A percentile compares a stretch with the other conserved stretches of the same genome.
phyloP scores from a whole-genome alignment of 2,329 filamentous ascomycete species.

The Colletotrichum sojae region DNA sequence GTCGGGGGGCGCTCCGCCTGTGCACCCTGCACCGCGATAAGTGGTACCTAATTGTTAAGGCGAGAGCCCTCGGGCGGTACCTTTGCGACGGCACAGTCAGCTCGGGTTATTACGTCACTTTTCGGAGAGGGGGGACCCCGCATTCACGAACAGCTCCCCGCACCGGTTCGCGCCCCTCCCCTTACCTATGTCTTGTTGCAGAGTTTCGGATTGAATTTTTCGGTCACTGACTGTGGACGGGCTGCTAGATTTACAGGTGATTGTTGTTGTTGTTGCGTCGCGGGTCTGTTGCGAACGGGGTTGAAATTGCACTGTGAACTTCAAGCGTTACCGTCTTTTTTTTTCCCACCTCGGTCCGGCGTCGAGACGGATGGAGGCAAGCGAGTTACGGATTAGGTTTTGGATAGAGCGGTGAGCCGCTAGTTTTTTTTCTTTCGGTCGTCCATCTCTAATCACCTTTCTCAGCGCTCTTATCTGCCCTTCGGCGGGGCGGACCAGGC shows the following conservation, averaged over 20 bases:
- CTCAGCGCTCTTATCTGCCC: background rate
- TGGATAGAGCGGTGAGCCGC: conserved; percentile 33
- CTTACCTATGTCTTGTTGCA: background rate
- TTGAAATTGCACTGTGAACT: background rate
- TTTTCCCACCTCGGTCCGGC: background rate
- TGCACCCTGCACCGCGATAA: background rate
- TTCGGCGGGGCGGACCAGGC: background rate
- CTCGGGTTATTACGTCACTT: conserved; percentile 34
- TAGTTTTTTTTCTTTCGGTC: background rate
- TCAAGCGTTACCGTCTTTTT: background rate
- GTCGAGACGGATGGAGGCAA: conserved; percentile 18
- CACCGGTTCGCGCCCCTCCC: background rate
- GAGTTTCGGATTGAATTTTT: no score
- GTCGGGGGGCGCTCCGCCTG: background rate
- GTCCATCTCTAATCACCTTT: no score
- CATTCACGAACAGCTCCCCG: conserved; percentile 15
- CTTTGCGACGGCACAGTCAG: background rate
- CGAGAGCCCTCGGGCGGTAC: background rate
- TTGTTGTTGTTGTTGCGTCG: background rate
- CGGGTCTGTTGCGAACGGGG: background rate
- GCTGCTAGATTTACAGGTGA: background rate
- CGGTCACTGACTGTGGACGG: no score
- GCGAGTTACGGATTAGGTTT: conserved; percentile 30
- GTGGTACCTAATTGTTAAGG: background rate
- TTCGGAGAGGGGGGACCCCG: conserved; percentile 17